Evolutionary conservation across 1,284 basidiomycete genomes (phyloP), one percentile per base, ranked within the genome.

Genomic region (Rhizopogon parksii): DNA sequence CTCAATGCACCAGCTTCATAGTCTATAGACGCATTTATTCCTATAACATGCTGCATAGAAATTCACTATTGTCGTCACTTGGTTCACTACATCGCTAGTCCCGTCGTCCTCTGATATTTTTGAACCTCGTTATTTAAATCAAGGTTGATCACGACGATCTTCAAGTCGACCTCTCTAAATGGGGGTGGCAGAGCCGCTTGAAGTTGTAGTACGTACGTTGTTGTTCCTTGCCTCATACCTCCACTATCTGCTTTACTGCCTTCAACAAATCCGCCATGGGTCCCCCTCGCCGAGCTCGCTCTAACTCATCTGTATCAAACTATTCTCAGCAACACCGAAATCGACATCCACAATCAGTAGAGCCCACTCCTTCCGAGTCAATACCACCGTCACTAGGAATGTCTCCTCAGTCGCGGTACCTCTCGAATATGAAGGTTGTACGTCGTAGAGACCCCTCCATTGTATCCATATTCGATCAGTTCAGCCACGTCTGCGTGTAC

Each of bases 401-500:
- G 75, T 73, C 80, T 7, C 70, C 79, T 15, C 73, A 74, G 7
- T 77, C 78, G 32, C 68, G 80, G 61, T 88, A 89, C 65, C 69
- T 79, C 57, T 78, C 82, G 70, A 95, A 95, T 71, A 80, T 94
- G 68, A 89, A 85, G 61, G 88, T 91, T 54, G 74, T 95, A 19
- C 79, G 84, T 48, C 79, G 88, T 51, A 80, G 89, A 63, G 91
- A 95, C 60, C 79, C 89, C 0, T 79, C 82, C 43, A 92, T 94
- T 60, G 70, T 77, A 36, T 80, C 81, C 37, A 91, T 95, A 57
- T 80, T 92, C 55, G 86, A 91, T 65, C 85, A 89, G 58, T 91
- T 92, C 68, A 85, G 82, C 57, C 88, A 92, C 70, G 87, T 92
- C 52, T 88, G 85, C 66, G 73, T 89, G 50, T 89, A 88, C 60